Conservation (phyloP, 805 yeast species). For the Monosporozyma unispora region DNA sequence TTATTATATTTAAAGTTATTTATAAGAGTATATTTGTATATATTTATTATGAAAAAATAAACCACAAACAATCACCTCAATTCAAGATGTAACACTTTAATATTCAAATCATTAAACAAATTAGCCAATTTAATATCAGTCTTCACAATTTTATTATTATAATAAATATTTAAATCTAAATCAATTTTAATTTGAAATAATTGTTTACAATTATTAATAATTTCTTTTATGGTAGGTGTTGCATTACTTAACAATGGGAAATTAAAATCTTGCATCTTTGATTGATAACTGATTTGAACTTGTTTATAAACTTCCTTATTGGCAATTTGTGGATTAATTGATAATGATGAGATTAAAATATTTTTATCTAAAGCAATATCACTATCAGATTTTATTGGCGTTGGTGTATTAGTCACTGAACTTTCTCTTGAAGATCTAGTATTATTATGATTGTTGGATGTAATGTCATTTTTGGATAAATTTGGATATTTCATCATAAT, state of each 20-base stretch:
- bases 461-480: background rate
- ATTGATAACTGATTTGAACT: slow-evolving; percentile 43
- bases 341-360: slow-evolving; percentile 19
- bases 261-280: slow-evolving; percentile 51
- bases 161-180: slow-evolving; percentile 13
- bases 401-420: background rate
- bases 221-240: slow-evolving; percentile 71
- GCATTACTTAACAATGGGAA: slow-evolving; percentile 59
- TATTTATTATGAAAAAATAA: no score
- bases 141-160: slow-evolving; percentile 27
- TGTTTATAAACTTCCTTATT: slow-evolving; percentile 30
- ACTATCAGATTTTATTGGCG: background rate
- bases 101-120: slow-evolving; percentile 30
- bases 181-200: slow-evolving; percentile 49
- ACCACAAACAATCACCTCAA: no score
- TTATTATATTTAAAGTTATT: no score
- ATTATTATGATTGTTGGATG: background rate
- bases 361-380: background rate
- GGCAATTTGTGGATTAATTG: slow-evolving; percentile 32
- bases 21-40: no score
- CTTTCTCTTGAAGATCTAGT: background rate
- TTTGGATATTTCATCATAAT: slow-evolving; percentile 55
- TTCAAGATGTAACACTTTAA: slow-evolving; percentile 1
- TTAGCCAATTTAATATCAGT: slow-evolving; percentile 41
- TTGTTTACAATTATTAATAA: slow-evolving; percentile 65